phyloP scores from a whole-genome alignment of 257 asterid genomes.

The Gardenia jasminoides region DNA sequence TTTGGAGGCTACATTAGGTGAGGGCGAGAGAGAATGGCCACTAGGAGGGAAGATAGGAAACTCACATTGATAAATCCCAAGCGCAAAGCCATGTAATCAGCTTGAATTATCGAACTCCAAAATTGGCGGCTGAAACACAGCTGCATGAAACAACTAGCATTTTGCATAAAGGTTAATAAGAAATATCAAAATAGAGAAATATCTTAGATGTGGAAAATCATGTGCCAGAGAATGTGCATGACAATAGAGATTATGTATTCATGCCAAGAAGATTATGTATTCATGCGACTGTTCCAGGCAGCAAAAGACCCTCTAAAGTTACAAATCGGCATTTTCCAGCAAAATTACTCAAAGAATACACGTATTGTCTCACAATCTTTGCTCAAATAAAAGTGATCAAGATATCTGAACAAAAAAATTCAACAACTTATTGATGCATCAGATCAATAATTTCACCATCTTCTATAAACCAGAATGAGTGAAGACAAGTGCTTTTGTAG shows the following conservation, averaged over 20 bases:
- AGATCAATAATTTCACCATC: neutral
- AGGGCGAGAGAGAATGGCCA: neutral
- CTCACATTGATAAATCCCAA: constrained; percentile 75
- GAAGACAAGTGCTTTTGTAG: neutral
- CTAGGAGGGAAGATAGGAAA: neutral
- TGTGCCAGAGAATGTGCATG: neutral
- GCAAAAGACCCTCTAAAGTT: too few relatives aligned
- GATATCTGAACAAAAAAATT: neutral
- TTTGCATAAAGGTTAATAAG: neutral
- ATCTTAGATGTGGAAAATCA: neutral
- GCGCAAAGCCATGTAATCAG: constrained; percentile 92
- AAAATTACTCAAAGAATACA: too few relatives aligned
- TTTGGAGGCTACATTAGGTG: neutral
- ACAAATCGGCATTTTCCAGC: too few relatives aligned
- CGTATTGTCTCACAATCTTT: too few relatives aligned
- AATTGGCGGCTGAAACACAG: constrained; percentile 98
- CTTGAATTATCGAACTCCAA: constrained; percentile 92
- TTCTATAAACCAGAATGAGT: neutral
- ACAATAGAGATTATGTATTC: too few relatives aligned
- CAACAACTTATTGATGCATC: neutral
- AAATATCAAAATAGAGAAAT: neutral
- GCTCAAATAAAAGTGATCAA: too few relatives aligned
- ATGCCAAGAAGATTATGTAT: too few relatives aligned
- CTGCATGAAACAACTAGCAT: constrained; percentile 41
- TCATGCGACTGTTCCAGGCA: too few relatives aligned